Evolutionary conservation across 1,139 yeast genomes (phyloP).

Genomic region (Scheffersomyces illinoinensis): DNA sequence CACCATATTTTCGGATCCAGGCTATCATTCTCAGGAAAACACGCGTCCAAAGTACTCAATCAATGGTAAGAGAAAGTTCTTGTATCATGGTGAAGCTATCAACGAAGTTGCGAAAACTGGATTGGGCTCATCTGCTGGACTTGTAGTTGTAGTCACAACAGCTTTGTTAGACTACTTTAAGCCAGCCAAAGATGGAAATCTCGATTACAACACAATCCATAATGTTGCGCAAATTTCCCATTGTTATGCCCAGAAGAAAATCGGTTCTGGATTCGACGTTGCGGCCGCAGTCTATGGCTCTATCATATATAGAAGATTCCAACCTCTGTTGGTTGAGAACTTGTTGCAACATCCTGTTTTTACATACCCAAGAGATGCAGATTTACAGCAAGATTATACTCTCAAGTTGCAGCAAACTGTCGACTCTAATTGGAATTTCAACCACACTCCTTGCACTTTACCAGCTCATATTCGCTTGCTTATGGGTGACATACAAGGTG

Average conservation of each 20-base stretch:
- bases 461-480: constrained; percentile 69
- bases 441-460: constrained; percentile 52
- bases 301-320: constrained; percentile 74
- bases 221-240: constrained; percentile 88
- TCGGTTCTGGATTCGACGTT: constrained; percentile 96
- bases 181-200: constrained; percentile 12
- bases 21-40: constrained; percentile 76
- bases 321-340: constrained; percentile 50
- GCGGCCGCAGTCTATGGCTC: constrained; percentile 96
- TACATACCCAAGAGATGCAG: constrained; percentile 1
- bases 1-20: constrained; percentile 80
- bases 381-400: constrained; percentile 17
- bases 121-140: constrained; percentile 92
- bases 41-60: constrained; percentile 32
- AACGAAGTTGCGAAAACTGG: constrained; percentile 89
- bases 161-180: constrained; percentile 56
- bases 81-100: constrained; percentile 61
- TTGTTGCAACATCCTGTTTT: constrained; percentile 27
- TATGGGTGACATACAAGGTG: constrained; percentile 93
- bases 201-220: constrained; percentile 48
- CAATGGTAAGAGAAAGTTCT: constrained; percentile 47
- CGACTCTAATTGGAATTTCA: constrained; percentile 60
- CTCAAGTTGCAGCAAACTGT: constrained; percentile 37
- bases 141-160: constrained; percentile 78
- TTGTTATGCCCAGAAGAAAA: constrained; percentile 90